Evolutionary conservation across 352 stramenopile species (phyloP).

Genomic region (Pythium brachiatum): DNA sequence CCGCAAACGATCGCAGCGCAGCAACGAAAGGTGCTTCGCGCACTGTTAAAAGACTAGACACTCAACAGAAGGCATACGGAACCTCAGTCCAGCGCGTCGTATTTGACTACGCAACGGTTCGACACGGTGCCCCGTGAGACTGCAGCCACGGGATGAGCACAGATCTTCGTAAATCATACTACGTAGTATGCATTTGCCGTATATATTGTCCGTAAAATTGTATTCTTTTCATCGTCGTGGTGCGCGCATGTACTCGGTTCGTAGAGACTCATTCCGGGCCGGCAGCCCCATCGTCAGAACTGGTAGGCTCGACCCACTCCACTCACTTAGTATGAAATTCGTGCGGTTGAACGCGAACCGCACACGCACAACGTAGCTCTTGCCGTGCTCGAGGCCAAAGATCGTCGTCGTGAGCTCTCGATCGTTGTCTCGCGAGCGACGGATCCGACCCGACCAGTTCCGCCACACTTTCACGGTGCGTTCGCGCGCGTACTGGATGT

Average conservation of each 20-base stretch:
- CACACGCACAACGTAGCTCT: conserved; percentile 72
- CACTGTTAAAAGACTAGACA: conserved; percentile 13
- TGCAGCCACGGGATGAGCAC: background rate
- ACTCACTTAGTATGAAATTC: conserved; percentile 48
- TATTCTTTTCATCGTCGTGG: background rate
- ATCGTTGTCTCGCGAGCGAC: conserved; percentile 44
- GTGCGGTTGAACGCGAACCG: conserved; percentile 58
- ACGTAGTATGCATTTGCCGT: background rate
- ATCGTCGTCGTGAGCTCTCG: conserved; percentile 61
- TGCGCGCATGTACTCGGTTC: conserved; percentile 14
- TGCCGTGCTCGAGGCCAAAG: conserved; percentile 65
- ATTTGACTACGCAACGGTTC: too few relatives aligned
- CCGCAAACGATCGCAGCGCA: conserved; percentile 55
- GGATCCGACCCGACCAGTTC: conserved; percentile 56
- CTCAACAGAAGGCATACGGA: background rate
- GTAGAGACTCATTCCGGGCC: conserved; percentile 29
- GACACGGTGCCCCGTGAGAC: background rate
- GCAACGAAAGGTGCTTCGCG: conserved; percentile 43
- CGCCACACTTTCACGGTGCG: conserved; percentile 80
- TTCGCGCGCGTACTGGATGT: conserved; percentile 72
- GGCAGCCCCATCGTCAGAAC: conserved; percentile 37
- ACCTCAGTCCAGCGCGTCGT: background rate
- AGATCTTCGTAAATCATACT: too few relatives aligned
- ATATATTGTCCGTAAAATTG: background rate
- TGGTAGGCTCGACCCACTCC: conserved; percentile 50